A percentile compares a stretch with the other conserved stretches of the same genome.
phyloP scores from a whole-genome alignment of 257 asterid genomes.

The Thymus quinquecostatus region DNA sequence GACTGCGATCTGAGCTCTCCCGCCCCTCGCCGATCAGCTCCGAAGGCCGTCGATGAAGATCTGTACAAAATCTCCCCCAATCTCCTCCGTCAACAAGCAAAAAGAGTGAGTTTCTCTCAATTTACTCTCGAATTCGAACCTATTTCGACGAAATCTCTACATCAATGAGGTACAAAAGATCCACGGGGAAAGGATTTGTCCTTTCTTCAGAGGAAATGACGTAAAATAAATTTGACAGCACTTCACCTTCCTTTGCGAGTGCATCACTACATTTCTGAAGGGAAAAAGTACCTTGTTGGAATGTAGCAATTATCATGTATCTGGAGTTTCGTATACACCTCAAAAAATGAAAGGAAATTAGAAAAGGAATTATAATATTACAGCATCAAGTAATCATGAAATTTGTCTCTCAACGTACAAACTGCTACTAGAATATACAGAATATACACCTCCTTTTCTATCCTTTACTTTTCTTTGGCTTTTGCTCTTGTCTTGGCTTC shows the following conservation, averaged over 20 bases:
- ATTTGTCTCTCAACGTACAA: neutral
- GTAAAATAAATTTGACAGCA: neutral
- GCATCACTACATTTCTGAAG: too few relatives aligned
- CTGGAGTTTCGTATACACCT: neutral
- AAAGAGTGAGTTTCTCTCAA: conserved; percentile 41
- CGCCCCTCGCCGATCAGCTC: conserved; percentile 28
- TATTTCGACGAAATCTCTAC: too few relatives aligned
- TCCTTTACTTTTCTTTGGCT: neutral
- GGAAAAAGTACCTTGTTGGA: conserved; percentile 20
- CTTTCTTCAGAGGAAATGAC: neutral
- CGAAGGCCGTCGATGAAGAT: conserved; percentile 88
- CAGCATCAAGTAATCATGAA: neutral
- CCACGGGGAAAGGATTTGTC: neutral
- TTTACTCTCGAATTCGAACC: too few relatives aligned
- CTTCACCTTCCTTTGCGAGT: too few relatives aligned
- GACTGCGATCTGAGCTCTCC: conserved; percentile 44
- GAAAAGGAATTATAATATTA: neutral
- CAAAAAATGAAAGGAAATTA: neutral
- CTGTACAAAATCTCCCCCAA: conserved; percentile 82
- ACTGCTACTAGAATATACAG: neutral
- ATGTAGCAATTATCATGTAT: conserved; percentile 4
- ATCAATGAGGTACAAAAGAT: neutral
- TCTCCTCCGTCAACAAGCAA: conserved; percentile 58
- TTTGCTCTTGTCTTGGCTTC: neutral
- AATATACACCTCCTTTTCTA: neutral